phyloP scores from a whole-genome alignment of 345 rosid species.

The Populus simonii region DNA sequence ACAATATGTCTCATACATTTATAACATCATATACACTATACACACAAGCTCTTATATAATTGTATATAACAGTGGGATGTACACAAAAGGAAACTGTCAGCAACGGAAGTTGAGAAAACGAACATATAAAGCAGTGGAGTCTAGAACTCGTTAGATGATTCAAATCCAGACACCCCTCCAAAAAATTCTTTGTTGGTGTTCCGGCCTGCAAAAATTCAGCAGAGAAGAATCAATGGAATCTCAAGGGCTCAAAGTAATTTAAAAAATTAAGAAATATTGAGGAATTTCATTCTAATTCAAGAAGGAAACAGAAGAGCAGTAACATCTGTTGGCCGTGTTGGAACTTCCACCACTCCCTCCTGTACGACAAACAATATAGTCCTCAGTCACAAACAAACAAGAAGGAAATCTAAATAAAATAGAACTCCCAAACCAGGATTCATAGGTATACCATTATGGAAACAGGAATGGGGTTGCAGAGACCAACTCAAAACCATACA shows the following conservation, averaged over 20 bases:
- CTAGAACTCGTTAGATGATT: not conserved
- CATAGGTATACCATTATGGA: constrained; percentile 22
- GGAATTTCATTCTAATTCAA: not conserved
- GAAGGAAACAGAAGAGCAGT: constrained; percentile 37
- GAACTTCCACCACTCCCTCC: constrained; percentile 41
- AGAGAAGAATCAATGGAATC: constrained; percentile 1
- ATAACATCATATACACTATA: not conserved
- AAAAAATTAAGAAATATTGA: not conserved
- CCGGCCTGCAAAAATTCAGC: constrained; percentile 28
- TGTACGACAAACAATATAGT: constrained; percentile 12
- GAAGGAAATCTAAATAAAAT: not conserved
- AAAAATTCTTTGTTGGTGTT: not conserved
- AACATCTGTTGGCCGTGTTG: constrained; percentile 32
- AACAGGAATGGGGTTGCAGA: constrained; percentile 33
- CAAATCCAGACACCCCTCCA: not conserved
- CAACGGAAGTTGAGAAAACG: not conserved
- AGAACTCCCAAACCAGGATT: not conserved
- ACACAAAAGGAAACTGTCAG: not conserved
- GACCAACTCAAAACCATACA: constrained; percentile 23
- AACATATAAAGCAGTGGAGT: not conserved
- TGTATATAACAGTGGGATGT: not conserved
- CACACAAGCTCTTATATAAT: not conserved
- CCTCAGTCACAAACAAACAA: constrained; percentile 7
- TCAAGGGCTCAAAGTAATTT: not conserved
- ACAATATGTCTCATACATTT: not conserved